Conservation (phyloP, 2,329 filamentous ascomycete genomes). For the Botrytis medusae region DNA sequence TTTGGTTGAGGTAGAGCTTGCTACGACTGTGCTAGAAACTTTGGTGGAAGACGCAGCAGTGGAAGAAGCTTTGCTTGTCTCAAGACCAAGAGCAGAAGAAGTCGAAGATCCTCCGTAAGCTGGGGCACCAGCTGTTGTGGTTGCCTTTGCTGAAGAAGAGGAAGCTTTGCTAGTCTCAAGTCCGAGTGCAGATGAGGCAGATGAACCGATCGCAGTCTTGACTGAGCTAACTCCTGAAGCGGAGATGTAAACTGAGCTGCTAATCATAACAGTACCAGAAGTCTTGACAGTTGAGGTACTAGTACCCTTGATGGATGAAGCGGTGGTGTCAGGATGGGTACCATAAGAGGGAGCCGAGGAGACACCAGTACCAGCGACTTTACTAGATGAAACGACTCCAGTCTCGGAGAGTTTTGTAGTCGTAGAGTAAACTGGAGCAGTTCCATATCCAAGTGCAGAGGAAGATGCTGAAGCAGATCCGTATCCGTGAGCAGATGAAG, state of each 20-base stretch:
- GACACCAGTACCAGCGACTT: not conserved
- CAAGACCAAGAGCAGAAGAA: not conserved
- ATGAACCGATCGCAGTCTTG: not conserved
- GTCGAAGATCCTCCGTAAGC: not conserved
- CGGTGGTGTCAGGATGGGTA: not conserved
- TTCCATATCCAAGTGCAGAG: not conserved
- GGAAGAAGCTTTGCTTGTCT: not conserved
- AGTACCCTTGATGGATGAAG: not conserved
- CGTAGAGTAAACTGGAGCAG: not conserved
- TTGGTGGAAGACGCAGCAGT: not conserved
- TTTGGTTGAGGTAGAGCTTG: not conserved
- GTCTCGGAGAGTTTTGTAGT: slow-evolving; percentile 8
- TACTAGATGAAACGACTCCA: not conserved
- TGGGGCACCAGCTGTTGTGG: not conserved
- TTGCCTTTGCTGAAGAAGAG: not conserved
- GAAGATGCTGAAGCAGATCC: not conserved
- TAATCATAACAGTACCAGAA: not conserved
- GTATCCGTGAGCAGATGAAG: not conserved
- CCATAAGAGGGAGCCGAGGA: not conserved
- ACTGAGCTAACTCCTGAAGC: not conserved
- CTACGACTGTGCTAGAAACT: not conserved
- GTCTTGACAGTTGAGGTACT: not conserved
- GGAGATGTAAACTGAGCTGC: not conserved
- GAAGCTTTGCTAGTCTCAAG: not conserved
- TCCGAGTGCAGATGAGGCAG: not conserved